Conservation (phyloP, 2,329 filamentous ascomycete genomes). For the Sporothrix sp. region DNA sequence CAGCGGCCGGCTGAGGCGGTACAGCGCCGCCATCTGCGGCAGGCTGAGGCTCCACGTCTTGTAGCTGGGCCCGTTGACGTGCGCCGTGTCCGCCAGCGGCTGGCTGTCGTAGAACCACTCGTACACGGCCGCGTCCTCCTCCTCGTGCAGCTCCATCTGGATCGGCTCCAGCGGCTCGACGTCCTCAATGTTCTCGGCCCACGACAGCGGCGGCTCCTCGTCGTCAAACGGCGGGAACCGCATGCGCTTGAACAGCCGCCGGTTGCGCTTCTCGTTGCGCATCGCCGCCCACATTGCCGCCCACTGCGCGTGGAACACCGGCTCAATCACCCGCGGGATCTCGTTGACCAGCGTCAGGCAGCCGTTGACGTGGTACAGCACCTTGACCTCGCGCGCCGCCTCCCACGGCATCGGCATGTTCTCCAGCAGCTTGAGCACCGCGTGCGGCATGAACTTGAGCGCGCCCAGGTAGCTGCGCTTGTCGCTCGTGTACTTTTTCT, state of each 20-base stretch:
- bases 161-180: slow-evolving; percentile 96
- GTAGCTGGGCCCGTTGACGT: slow-evolving; percentile 95
- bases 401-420: slow-evolving; percentile 99
- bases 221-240: slow-evolving; percentile 97
- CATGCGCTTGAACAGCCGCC: slow-evolving; percentile 96
- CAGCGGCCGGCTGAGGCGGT: slow-evolving; percentile 82
- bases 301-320: slow-evolving; percentile 97
- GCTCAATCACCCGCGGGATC: slow-evolving; percentile 90
- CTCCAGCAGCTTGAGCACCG: slow-evolving; percentile 90
- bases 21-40: slow-evolving; percentile 91
- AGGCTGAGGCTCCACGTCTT: slow-evolving; percentile 89
- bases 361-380: slow-evolving; percentile 95
- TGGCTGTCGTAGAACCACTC: slow-evolving; percentile 98
- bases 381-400: slow-evolving; percentile 89
- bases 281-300: slow-evolving; percentile 99
- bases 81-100: slow-evolving; percentile 78
- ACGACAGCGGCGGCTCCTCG: slow-evolving; percentile 92
- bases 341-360: slow-evolving; percentile 96
- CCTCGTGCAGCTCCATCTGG: slow-evolving; percentile 94
- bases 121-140: slow-evolving; percentile 80
- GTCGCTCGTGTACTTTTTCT: slow-evolving; percentile 98
- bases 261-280: slow-evolving; percentile 94
- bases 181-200: slow-evolving; percentile 98
- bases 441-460: slow-evolving; percentile 98
- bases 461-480: slow-evolving; percentile 97